Conservation (phyloP, 108 stramenopile species). For the Cyclotella cryptica region DNA sequence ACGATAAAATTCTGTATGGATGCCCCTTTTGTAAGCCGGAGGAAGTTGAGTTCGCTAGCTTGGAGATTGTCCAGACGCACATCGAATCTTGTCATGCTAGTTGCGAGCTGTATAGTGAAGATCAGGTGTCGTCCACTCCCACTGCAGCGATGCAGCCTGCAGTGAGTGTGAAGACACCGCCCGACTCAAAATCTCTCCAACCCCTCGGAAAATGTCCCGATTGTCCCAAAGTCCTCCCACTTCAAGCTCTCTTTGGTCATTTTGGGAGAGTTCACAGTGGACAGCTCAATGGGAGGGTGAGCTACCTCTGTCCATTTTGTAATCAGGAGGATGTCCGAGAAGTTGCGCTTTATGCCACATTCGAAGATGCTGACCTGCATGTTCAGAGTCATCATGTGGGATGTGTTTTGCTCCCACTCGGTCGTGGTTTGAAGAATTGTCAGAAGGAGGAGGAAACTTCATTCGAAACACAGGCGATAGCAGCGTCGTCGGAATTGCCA, state of each 20-base stretch:
- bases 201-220: conserved; percentile 30
- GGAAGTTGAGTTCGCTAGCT: conserved; percentile 1
- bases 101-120: neutral
- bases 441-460: too few species aligned
- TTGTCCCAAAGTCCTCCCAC: conserved; percentile 22
- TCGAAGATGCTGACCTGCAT: neutral
- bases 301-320: neutral
- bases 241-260: conserved; percentile 26
- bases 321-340: neutral
- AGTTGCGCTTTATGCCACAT: neutral
- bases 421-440: too few species aligned
- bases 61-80: conserved; percentile 2
- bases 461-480: too few species aligned
- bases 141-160: neutral
- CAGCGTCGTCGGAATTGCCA: too few species aligned
- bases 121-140: neutral
- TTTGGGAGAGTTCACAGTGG: conserved; percentile 30
- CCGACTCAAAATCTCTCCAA: neutral
- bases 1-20: conserved; percentile 21
- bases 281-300: conserved; percentile 1
- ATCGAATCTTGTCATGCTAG: neutral
- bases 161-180: neutral
- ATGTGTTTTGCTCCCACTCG: neutral
- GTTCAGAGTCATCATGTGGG: neutral
- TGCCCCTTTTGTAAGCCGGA: conserved; percentile 19